These are phyloP conservation scores for Leishmania mexicana DNA, from an alignment of 208 protist species.

Conservation along the genomic window DNA sequence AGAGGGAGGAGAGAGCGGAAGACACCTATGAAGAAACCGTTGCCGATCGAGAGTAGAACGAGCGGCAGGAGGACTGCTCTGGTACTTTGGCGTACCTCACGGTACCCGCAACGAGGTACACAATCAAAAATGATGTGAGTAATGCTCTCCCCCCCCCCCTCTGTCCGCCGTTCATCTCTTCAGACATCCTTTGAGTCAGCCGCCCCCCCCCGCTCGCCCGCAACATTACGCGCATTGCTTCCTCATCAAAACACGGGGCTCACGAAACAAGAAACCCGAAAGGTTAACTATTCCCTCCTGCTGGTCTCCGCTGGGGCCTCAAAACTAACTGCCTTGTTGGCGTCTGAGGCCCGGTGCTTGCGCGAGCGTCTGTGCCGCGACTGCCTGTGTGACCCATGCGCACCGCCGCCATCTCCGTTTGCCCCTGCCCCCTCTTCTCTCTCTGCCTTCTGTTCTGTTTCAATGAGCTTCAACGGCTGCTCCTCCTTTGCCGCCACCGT, in stretches of 20 bases:
- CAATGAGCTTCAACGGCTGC: neutral
- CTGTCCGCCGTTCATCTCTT: neutral
- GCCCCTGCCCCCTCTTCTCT: neutral
- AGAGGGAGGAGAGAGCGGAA: neutral
- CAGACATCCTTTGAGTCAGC: neutral
- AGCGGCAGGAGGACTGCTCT: neutral
- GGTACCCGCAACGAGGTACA: neutral
- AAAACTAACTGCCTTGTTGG: neutral
- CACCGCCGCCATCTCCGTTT: neutral
- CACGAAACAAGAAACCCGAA: constrained; percentile 2
- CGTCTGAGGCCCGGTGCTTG: neutral
- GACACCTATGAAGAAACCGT: neutral
- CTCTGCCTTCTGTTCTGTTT: neutral
- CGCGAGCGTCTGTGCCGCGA: neutral
- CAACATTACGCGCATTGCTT: neutral
- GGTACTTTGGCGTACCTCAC: neutral
- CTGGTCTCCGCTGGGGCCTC: neutral
- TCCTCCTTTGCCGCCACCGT: neutral
- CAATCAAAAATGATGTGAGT: neutral
- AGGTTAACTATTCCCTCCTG: neutral
- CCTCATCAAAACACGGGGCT: neutral
- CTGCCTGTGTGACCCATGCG: neutral
- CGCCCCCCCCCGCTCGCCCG: neutral
- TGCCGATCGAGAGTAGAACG: neutral
- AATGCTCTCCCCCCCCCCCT: neutral